Percentiles rank a stretch among this genome's conserved stretches.
Evolutionary conservation across 345 rosid species (phyloP).

Genomic region (Anacardium occidentale): DNA sequence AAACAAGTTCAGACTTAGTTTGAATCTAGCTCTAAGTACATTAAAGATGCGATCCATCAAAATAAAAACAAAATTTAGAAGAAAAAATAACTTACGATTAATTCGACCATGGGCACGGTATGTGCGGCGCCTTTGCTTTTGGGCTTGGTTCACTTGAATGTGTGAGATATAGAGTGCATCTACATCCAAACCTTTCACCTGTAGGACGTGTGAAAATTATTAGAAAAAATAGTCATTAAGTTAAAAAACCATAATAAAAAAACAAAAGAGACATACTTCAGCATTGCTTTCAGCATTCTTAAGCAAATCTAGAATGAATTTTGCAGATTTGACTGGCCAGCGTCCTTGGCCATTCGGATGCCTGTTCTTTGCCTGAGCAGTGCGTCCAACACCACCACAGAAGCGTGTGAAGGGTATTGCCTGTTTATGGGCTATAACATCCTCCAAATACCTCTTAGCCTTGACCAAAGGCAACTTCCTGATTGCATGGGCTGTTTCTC

Average conservation of each 20-base stretch:
- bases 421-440: constrained; percentile 95
- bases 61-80: no score
- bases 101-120: constrained; percentile 98
- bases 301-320: constrained; percentile 78
- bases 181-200: constrained; percentile 98
- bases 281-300: constrained; percentile 99
- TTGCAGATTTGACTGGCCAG: constrained; percentile 92
- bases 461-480: constrained; percentile 79
- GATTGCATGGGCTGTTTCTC: constrained; percentile 87
- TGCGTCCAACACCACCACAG: constrained; percentile 97
- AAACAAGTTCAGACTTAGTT: no score
- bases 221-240: background rate
- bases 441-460: constrained; percentile 96
- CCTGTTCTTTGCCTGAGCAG: constrained; percentile 99
- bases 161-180: constrained; percentile 80
- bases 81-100: constrained; percentile 54
- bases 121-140: constrained; percentile 92
- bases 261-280: constrained; percentile 43
- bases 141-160: constrained; percentile 96
- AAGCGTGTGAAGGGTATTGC: constrained; percentile 99
- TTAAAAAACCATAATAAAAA: no score
- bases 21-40: no score
- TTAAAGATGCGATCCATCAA: background rate
- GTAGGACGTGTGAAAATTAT: background rate
- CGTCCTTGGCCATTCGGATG: constrained; percentile 97